These are phyloP conservation scores for Rutstroemia sp. DNA, from an alignment of 2,329 filamentous ascomycete genomes.

Conservation along the genomic window DNA sequence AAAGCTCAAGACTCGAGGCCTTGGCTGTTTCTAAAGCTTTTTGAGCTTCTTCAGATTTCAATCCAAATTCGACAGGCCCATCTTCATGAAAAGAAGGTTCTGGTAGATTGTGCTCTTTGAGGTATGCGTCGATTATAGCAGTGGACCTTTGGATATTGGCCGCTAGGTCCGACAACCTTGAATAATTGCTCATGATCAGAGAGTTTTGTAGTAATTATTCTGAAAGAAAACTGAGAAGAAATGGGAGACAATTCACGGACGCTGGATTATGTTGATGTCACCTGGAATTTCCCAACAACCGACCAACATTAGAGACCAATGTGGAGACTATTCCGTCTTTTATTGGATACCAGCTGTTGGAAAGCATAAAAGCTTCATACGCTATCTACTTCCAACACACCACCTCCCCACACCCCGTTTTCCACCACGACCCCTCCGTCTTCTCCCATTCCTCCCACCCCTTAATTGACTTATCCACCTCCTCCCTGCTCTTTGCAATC, in stretches of 20 bases:
- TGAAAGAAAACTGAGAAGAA: no score
- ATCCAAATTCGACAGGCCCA: background rate
- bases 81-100: background rate
- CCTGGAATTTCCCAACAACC: no score
- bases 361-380: no score
- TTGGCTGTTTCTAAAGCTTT: background rate
- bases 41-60: background rate
- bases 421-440: constrained; percentile 4
- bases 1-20: background rate
- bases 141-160: background rate
- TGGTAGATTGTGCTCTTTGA: background rate
- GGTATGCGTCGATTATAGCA: background rate
- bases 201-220: no score
- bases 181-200: background rate
- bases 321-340: no score
- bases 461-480: background rate
- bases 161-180: background rate
- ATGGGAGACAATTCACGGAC: no score
- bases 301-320: no score
- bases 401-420: constrained; percentile 6
- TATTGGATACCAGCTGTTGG: no score
- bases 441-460: constrained; percentile 6
- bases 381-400: constrained; percentile 1
- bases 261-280: no score
- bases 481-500: background rate